Conservation (phyloP, 768 basidiomycete genomes). For the Suillus sp. region DNA sequence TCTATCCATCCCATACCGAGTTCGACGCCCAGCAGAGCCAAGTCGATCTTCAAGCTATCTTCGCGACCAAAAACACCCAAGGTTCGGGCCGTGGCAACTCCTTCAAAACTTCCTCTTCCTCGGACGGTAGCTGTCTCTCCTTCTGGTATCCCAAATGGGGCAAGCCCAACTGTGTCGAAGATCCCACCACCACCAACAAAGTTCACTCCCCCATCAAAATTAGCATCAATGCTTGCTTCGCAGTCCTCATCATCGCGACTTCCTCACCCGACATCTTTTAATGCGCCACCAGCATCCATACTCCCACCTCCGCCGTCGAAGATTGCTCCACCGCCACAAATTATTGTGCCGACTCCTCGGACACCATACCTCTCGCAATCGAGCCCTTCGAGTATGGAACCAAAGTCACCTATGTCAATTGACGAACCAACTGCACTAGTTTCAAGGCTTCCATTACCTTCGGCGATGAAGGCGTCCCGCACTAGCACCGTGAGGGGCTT, state of each 20-base stretch:
- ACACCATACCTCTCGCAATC: neutral
- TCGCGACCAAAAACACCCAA: constrained; percentile 29
- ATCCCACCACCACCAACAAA: constrained; percentile 28
- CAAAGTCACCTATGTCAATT: constrained; percentile 6
- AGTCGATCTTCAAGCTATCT: constrained; percentile 34
- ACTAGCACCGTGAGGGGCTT: constrained; percentile 33
- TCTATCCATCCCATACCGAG: constrained; percentile 10
- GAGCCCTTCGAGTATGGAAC: constrained; percentile 12
- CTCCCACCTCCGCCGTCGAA: constrained; percentile 25
- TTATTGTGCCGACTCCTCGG: constrained; percentile 14
- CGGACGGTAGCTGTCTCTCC: constrained; percentile 14
- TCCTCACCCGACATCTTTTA: neutral
- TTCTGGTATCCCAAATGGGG: constrained; percentile 4
- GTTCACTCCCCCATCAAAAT: constrained; percentile 33
- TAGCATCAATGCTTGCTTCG: constrained; percentile 30
- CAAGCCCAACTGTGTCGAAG: constrained; percentile 14
- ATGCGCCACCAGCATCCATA: constrained; percentile 22
- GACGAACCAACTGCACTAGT: constrained; percentile 6
- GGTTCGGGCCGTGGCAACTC: constrained; percentile 10
- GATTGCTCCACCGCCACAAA: constrained; percentile 10
- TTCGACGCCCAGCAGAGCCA: constrained; percentile 20
- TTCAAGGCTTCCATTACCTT: constrained; percentile 28
- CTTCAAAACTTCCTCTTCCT: constrained; percentile 22
- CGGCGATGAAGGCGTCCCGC: constrained; percentile 25
- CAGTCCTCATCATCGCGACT: constrained; percentile 23